A percentile compares a stretch with the other conserved stretches of the same genome.
These are phyloP conservation scores for Xerocomus amazonicus DNA, from an alignment of 1,284 basidiomycete genomes.

Conservation along the genomic window DNA sequence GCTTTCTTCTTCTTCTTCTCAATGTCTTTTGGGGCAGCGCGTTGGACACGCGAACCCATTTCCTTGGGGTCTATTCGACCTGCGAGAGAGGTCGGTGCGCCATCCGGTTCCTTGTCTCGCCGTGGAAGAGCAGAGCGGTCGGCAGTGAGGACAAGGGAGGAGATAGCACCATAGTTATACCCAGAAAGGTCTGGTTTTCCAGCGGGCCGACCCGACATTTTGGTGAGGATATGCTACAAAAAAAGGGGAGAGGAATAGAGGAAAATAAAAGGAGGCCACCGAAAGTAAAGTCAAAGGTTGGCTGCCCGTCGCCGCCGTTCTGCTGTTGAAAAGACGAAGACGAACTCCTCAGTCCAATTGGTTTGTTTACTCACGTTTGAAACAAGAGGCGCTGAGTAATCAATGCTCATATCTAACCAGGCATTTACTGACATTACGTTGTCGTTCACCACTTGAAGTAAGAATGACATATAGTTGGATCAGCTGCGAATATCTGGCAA, in stretches of 20 bases:
- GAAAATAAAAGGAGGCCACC: neutral
- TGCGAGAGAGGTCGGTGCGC: constrained; percentile 88
- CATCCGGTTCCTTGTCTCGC: constrained; percentile 92
- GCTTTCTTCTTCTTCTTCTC: constrained; percentile 94
- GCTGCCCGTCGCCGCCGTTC: constrained; percentile 9
- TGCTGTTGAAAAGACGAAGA: constrained; percentile 20
- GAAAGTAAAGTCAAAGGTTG: neutral
- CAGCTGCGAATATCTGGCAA: too few species aligned
- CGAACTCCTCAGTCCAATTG: too few species aligned
- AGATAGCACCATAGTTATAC: constrained; percentile 90
- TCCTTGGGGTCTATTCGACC: constrained; percentile 88
- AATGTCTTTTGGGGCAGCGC: constrained; percentile 86
- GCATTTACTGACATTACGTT: too few species aligned
- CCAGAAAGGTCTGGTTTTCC: constrained; percentile 75
- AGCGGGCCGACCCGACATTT: constrained; percentile 43
- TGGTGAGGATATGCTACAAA: constrained; percentile 2
- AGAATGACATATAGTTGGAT: too few species aligned
- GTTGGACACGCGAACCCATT: constrained; percentile 90
- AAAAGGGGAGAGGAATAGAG: constrained; percentile 7
- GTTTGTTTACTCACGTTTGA: too few species aligned
- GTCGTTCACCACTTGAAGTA: too few species aligned
- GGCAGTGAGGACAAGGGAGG: constrained; percentile 82
- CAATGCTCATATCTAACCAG: too few species aligned
- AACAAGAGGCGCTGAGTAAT: too few species aligned
- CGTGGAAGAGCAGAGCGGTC: constrained; percentile 73